Percentiles rank a stretch among this genome's conserved stretches.
These are phyloP conservation scores for Boletus fagicola DNA, from an alignment of 768 basidiomycete species.

Conservation along the genomic window DNA sequence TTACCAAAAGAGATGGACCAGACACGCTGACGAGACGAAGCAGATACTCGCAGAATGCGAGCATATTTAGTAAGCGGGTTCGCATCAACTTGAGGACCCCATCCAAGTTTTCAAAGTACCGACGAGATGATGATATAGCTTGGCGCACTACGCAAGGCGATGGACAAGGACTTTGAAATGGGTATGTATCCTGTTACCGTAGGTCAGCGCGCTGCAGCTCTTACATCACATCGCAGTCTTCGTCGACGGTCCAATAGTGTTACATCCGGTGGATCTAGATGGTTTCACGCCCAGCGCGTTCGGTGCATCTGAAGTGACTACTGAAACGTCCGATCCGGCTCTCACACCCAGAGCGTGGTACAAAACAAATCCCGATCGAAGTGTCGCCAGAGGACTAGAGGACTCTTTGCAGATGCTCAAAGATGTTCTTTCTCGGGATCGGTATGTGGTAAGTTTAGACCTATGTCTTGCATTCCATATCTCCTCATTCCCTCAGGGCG, in stretches of 20 bases:
- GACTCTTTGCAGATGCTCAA: constrained; percentile 54
- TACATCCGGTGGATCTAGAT: constrained; percentile 63
- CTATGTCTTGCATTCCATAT: background rate
- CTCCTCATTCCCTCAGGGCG: constrained; percentile 47
- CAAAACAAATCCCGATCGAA: constrained; percentile 52
- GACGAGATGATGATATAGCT: constrained; percentile 40
- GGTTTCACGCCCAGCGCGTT: constrained; percentile 27
- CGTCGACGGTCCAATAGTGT: constrained; percentile 65
- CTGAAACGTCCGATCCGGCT: constrained; percentile 45
- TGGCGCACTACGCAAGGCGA: constrained; percentile 70
- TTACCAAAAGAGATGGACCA: background rate
- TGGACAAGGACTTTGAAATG: constrained; percentile 62
- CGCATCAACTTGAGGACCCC: constrained; percentile 19
- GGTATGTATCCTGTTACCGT: constrained; percentile 37
- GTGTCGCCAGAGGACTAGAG: constrained; percentile 52
- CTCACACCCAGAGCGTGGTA: constrained; percentile 72
- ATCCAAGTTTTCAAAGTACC: background rate
- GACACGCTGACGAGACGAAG: constrained; percentile 3
- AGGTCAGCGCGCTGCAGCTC: background rate
- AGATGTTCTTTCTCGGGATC: constrained; percentile 55
- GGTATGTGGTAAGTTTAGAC: constrained; percentile 56
- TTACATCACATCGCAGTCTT: constrained; percentile 49
- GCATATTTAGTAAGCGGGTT: constrained; percentile 70
- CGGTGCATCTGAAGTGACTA: constrained; percentile 39
- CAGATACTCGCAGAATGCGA: constrained; percentile 73